Base-by-base conservation (phyloP, 306 rosid genomes). In the Alnus rubra region DNA sequence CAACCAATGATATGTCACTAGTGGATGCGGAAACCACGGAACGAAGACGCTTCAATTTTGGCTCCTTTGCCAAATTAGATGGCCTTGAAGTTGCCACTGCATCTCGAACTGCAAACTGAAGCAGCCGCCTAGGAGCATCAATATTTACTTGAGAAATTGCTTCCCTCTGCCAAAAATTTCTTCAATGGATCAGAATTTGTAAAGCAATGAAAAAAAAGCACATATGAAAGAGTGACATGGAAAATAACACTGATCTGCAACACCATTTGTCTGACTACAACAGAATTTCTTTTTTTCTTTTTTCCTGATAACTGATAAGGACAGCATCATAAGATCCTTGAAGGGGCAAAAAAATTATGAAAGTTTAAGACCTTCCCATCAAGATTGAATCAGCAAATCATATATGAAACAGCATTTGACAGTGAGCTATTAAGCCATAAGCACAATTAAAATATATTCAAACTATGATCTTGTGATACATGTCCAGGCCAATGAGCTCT, bases 91-190 rank as follows among this genome's bases (percentile, higher is more conserved):
- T 89, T 45, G 89, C 92, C 75, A 92, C 90, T 9, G 97, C 97
- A 86, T 92, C 98, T 55, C 98, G 92, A 76, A 94, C 91, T 1
- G 97, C 98, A 90, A 88, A 92, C 33, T 94, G 98, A 73, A 92
- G 98, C 76, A 92, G 83, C 71, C 97, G 84, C 15, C 97, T 82
- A 45, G 97, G 91, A 77, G 97, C 98, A 83, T 86, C 87, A 79
- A 84, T 74, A 39, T 83, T 90, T 67, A 71, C 84, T 79, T 87
- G 89, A 74, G 93, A 82, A 76, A 74, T 82, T 56, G 76, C 80
- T 62, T 88, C 95, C 88, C 88, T 89, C 99, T 93, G 92, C 53
- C 49, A 80, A 74, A 71, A 84, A 77, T 51, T 71, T 82, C 62
- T 76, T 59, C 9, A 71, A 44, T 70, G 71, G 71, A 73, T 78